These are phyloP conservation scores for Pseudotsuga menziesii DNA, from an alignment of 75 land plant genomes.

Conservation along the genomic window DNA sequence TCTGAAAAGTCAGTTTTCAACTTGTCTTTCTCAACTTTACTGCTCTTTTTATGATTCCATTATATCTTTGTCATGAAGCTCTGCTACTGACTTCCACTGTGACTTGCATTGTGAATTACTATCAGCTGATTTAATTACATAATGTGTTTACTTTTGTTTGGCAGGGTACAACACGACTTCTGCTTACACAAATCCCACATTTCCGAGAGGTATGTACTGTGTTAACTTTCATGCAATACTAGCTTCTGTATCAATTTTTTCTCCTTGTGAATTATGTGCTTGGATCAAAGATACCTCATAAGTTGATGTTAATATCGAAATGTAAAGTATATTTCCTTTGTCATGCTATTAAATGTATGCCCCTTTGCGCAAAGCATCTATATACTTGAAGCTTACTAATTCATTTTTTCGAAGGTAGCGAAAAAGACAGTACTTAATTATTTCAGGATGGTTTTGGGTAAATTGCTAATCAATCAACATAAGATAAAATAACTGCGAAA, in stretches of 20 bases:
- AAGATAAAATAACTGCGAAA: too few relatives aligned
- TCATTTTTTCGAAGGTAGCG: too few relatives aligned
- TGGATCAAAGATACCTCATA: background rate
- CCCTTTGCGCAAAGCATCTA: background rate
- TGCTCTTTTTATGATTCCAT: too few relatives aligned
- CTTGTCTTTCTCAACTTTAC: too few relatives aligned
- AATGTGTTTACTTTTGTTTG: conserved; percentile 5
- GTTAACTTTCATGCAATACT: background rate
- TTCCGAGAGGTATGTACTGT: conserved; percentile 54
- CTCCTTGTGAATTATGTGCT: background rate
- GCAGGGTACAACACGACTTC: conserved; percentile 59
- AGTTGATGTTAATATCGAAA: background rate
- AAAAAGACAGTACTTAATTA: too few relatives aligned
- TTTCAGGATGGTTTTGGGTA: too few relatives aligned
- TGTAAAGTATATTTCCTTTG: background rate
- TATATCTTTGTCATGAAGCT: too few relatives aligned
- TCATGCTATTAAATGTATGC: background rate
- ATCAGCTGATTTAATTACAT: too few relatives aligned
- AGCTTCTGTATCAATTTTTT: background rate
- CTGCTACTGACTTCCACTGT: too few relatives aligned
- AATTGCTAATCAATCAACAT: too few relatives aligned
- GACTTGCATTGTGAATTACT: too few relatives aligned
- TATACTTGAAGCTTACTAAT: background rate
- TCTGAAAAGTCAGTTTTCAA: too few relatives aligned
- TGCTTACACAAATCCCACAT: conserved; percentile 65